phyloP scores from a whole-genome alignment of 805 yeast species.

The Scheffersomyces lignosus region DNA sequence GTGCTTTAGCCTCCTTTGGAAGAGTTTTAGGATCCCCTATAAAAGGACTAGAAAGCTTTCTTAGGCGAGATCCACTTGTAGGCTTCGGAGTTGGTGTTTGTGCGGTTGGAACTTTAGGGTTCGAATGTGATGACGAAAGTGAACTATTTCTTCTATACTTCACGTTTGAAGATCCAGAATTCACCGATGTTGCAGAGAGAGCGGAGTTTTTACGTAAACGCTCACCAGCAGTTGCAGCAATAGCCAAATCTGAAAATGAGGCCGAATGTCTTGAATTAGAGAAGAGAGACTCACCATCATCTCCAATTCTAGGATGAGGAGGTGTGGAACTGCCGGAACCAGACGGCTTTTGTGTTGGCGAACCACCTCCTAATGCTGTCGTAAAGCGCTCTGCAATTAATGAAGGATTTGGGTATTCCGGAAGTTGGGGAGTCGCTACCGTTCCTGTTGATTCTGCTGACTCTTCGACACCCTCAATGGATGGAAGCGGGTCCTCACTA shows the following conservation, averaged over 20 bases:
- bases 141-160: conserved; percentile 19
- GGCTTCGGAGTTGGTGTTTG: conserved; percentile 4
- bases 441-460: neutral
- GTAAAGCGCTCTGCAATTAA: neutral
- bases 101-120: conserved; percentile 1
- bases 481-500: no score
- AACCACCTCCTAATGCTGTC: neutral
- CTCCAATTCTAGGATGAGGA: neutral
- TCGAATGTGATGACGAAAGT: conserved; percentile 15
- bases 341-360: no score
- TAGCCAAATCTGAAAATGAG: neutral
- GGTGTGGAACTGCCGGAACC: neutral
- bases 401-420: neutral
- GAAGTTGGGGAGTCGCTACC: no score
- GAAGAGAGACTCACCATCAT: neutral
- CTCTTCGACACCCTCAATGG: neutral
- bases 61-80: conserved; percentile 11
- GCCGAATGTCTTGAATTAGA: neutral
- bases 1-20: conserved; percentile 1
- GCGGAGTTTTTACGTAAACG: conserved; percentile 2
- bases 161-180: conserved; percentile 2
- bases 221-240: neutral
- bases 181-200: neutral
- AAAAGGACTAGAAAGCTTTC: conserved; percentile 12
- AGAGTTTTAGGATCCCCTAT: conserved; percentile 3